A percentile compares a stretch with the other conserved stretches of the same genome.
These are phyloP conservation scores for Cytauxzoon felis DNA, from an alignment of 169 alveolate genomes.

Conservation along the genomic window DNA sequence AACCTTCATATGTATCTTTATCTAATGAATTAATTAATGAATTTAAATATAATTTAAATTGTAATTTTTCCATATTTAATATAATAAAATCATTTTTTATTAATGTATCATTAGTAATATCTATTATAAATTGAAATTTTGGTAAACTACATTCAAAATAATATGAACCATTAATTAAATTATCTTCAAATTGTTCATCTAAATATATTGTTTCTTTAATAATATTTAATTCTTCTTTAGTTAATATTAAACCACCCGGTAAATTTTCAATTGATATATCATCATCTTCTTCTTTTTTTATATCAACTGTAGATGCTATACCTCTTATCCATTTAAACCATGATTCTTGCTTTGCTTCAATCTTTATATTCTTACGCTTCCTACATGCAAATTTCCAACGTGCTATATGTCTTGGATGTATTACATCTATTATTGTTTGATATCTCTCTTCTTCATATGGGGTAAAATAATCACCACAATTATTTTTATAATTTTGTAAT, in stretches of 20 bases:
- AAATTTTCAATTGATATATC: conserved; percentile 58
- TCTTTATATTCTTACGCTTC: conserved; percentile 46
- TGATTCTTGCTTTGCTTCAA: conserved; percentile 18
- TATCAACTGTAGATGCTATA: conserved; percentile 29
- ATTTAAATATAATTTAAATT: conserved; percentile 17
- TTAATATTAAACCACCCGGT: conserved; percentile 72
- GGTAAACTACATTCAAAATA: conserved; percentile 54
- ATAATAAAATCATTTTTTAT: conserved; percentile 15
- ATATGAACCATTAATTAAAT: conserved; percentile 41
- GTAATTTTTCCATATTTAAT: conserved; percentile 31
- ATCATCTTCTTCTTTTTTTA: conserved; percentile 22
- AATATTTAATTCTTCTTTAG: conserved; percentile 69
- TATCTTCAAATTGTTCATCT: conserved; percentile 49
- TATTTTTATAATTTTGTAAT: conserved; percentile 44
- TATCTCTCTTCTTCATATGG: conserved; percentile 60
- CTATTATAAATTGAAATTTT: conserved; percentile 30
- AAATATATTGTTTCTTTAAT: conserved; percentile 46
- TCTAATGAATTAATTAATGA: conserved; percentile 53
- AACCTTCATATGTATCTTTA: conserved; percentile 55
- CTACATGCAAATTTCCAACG: conserved; percentile 76
- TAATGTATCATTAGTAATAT: background rate
- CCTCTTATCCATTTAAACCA: conserved; percentile 58
- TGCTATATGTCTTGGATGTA: conserved; percentile 79
- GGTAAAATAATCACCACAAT: conserved; percentile 44
- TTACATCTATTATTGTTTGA: conserved; percentile 72